A percentile compares a stretch with the other conserved stretches of the same genome.
phyloP scores from a whole-genome alignment of 139 green algal genomes.

The Yamagishiella unicocca region DNA sequence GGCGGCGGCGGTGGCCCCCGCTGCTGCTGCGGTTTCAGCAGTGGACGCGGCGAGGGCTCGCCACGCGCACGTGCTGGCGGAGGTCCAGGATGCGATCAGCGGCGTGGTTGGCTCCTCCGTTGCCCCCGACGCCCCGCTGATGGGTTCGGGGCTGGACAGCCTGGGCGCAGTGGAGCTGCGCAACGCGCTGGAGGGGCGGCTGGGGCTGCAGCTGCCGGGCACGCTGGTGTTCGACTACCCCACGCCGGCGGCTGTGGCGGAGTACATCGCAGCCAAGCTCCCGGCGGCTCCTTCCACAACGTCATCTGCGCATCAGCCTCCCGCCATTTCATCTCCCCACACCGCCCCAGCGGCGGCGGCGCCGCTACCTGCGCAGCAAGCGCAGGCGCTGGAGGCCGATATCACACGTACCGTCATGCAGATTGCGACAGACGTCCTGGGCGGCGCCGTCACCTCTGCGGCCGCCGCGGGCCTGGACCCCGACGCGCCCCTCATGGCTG shows the following conservation, averaged over 20 bases:
- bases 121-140: conserved; percentile 62
- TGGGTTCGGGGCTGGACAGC: conserved; percentile 84
- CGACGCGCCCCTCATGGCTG: conserved; percentile 69
- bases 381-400: not conserved
- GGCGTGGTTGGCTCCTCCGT: conserved; percentile 60
- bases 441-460: conserved; percentile 45
- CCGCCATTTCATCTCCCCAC: not conserved
- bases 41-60: not conserved
- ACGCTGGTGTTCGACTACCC: conserved; percentile 88
- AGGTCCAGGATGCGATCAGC: conserved; percentile 11
- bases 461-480: conserved; percentile 50
- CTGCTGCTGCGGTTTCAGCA: not conserved
- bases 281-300: not conserved
- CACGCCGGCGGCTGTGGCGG: conserved; percentile 61
- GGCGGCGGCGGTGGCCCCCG: not conserved
- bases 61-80: not conserved
- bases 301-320: not conserved
- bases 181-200: conserved; percentile 74
- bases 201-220: conserved; percentile 55
- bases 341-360: not conserved
- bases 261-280: conserved; percentile 12
- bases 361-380: not conserved
- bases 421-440: conserved; percentile 22
- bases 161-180: conserved; percentile 89
- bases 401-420: not conserved